These are phyloP conservation scores for Cylindrotheca fusiformis DNA, from an alignment of 108 stramenopile genomes.

Conservation along the genomic window DNA sequence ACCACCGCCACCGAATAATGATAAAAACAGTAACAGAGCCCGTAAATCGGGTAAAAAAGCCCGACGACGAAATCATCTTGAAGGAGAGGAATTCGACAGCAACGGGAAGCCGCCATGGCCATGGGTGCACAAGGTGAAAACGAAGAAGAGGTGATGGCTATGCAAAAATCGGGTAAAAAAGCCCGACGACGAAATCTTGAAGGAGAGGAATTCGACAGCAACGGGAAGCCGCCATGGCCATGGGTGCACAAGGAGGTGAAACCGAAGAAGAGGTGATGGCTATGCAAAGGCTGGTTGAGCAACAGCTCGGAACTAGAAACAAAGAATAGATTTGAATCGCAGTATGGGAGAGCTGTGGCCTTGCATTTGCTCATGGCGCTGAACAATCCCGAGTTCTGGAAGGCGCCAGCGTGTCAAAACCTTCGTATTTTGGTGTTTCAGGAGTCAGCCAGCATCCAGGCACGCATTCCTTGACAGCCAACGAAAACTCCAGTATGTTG, in stretches of 20 bases:
- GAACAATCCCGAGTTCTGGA: no score
- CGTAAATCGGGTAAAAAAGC: conserved; percentile 74
- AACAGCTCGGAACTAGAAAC: conserved; percentile 43
- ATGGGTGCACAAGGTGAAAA: conserved; percentile 56
- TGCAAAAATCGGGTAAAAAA: conserved; percentile 48
- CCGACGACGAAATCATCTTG: conserved; percentile 52
- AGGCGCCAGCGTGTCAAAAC: no score
- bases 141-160: conserved; percentile 28
- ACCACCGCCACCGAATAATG: conserved; percentile 19
- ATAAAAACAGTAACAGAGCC: conserved; percentile 22
- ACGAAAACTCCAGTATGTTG: no score
- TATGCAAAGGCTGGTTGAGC: conserved; percentile 47
- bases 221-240: conserved; percentile 64
- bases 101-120: conserved; percentile 67
- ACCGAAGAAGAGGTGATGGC: conserved; percentile 27
- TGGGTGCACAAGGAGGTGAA: conserved; percentile 55
- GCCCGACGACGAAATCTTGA: no score
- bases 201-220: conserved; percentile 66
- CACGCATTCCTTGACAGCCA: no score
- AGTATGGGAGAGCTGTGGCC: no score
- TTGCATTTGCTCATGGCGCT: no score
- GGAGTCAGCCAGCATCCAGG: no score
- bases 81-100: conserved; percentile 63
- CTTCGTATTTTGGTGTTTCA: no score
- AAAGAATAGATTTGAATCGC: no score